Base-by-base conservation (phyloP, 2,329 filamentous ascomycete species). In the Pseudogymnoascus sp. region DNA sequence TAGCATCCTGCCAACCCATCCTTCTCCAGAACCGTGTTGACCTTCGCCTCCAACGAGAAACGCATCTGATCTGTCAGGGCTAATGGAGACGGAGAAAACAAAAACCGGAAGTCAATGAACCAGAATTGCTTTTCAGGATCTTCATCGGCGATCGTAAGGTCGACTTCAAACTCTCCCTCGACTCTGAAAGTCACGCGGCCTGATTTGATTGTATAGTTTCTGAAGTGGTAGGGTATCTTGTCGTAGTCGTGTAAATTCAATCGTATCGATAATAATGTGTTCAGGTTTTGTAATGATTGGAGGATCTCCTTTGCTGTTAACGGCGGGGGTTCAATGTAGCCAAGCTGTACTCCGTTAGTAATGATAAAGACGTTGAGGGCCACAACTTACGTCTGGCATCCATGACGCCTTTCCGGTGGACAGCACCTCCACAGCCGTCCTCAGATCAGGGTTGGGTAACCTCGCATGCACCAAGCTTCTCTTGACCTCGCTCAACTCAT, bases 161-260 rank as follows among this genome's bases (percentile, higher is more conserved):
- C 95, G 18, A 97, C 85, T 74, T 97, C 93, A 70, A 97, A 97
- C 74, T 97, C 93, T 62, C 85, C 84, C 2, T 84, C 78, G 1
- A 97, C 89, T 56, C 80, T 84, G 74, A 99, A 99, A 0, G 92
- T 97, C 5, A 90, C 93, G 59, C 93, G 86, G n/a, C 96, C 95
- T 61, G 91, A 89, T 61, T 84, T 83, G 65, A 99, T 89, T 4
- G 81, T 82, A 76, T 92, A 97, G 65, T 89, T 82, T 69, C 83
- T 83, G 73, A 97, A 90, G 62, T 89, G 83, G n/a, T 79, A 76
- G 0, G 95, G 95, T 60, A 87, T 84, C 64, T 81, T 85, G 53
- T 97, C 84, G 66, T 87, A 85, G 69, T 97, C 93, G 65, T 96
- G 84, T 12, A 97, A 78, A 63, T 90, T 91, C n/a, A 99, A 78